Percentiles rank a stretch among this genome's conserved stretches.
phyloP scores from a whole-genome alignment of 1,284 basidiomycete genomes.

The Ceratobasidium sp. region DNA sequence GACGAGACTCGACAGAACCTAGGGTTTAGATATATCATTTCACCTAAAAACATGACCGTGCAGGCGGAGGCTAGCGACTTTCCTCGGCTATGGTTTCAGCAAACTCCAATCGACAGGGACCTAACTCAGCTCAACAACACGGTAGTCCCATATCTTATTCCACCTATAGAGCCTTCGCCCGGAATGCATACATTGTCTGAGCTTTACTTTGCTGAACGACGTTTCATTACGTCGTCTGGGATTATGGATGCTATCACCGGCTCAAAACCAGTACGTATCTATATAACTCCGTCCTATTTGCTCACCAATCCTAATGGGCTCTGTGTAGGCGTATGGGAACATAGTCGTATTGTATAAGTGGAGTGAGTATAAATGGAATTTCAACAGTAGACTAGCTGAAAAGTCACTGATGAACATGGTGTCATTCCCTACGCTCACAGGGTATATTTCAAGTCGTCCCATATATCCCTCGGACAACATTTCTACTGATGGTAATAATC shows the following conservation, averaged over 20 bases:
- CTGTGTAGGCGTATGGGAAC: background rate
- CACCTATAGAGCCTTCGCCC: background rate
- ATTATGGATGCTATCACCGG: constrained; percentile 3
- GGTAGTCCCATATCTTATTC: background rate
- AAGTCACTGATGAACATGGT: too few relatives aligned
- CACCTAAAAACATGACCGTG: background rate
- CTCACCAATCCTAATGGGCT: background rate
- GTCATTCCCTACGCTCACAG: background rate
- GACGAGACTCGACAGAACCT: too few relatives aligned
- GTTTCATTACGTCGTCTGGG: background rate
- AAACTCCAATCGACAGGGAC: too few relatives aligned
- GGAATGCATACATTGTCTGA: background rate
- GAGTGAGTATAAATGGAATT: background rate
- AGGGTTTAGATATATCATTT: too few relatives aligned
- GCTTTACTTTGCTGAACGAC: background rate
- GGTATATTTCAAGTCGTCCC: background rate
- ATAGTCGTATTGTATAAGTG: background rate
- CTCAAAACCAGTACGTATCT: constrained; percentile 6
- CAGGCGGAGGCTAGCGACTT: background rate
- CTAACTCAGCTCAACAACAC: background rate
- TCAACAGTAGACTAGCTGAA: background rate
- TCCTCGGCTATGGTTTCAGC: background rate
- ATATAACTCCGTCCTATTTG: background rate
- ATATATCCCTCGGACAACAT: background rate
- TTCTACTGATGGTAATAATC: background rate